Base-by-base conservation (phyloP, 2,329 filamentous ascomycete genomes). In the Alternaria viburni region DNA sequence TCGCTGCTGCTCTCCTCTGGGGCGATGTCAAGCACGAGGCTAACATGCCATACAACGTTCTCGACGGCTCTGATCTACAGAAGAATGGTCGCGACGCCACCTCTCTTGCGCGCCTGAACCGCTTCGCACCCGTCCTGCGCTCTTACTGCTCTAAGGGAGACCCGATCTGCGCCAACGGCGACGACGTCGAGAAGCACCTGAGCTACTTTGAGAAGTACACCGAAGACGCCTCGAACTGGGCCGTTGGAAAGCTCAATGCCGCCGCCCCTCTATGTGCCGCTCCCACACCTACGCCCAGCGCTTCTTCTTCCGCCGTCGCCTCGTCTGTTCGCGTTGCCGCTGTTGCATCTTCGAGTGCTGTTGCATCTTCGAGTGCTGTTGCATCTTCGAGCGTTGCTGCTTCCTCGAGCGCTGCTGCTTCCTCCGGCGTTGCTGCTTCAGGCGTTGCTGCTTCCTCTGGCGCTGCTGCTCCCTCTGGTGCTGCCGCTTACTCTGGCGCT, bases 121-220 rank as follows among this genome's bases (percentile, higher is more conserved):
- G 62, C 57, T 72, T 68, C 65, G 82, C 85, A 19, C 69, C 73
- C 9, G 86, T 86, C 68, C 86, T 90, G 65, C 81, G 88, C 78
- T 87, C 86, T 11, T 90, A 89, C 81, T 90, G 88, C 73, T 87
- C 89, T 68, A 80, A 83, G 13, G 72, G 84, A 6, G 88, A 90
- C 67, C 87, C 87, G 0, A 89, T 88, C 77, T 90, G 88, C 82
- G 90, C 87, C 76, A 86, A 86, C 49, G 88, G 88, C 54, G 86
- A 83, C 70, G 81, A 89, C 66, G 81, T 83, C 30, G 82, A 84
- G 66, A 83, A 84, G 17, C 88, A 89, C 74, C 84, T 88, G 73
- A 83, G 85, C 57, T 90, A 90, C 66, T 87, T 85, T 55, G 62
- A 73, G 56, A 21, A 54, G 45, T 70, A 69, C 66, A 67, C 68